Percentiles rank a stretch among this genome's conserved stretches.
Conservation (phyloP, 352 stramenopile species). For the Phytophthora litchii region DNA sequence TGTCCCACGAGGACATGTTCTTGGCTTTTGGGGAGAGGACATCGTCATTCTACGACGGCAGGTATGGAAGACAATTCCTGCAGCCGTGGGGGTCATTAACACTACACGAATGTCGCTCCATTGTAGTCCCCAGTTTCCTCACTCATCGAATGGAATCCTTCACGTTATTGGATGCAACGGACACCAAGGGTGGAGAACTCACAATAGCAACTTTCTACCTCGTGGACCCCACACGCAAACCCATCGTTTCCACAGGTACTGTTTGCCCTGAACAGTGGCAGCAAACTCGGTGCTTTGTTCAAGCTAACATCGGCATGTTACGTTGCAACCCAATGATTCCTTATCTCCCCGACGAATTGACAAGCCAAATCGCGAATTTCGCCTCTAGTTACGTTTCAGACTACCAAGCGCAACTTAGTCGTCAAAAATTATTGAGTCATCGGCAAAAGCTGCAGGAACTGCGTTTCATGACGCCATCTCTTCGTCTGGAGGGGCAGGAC, state of each 20-base stretch:
- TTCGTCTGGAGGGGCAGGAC: constrained; percentile 12
- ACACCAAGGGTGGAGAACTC: constrained; percentile 19
- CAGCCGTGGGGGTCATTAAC: constrained; percentile 19
- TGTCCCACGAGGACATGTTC: constrained; percentile 14
- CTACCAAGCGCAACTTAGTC: constrained; percentile 4
- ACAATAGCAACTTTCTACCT: constrained; percentile 23
- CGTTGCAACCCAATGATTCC: background rate
- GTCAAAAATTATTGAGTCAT: constrained; percentile 3
- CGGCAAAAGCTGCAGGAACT: constrained; percentile 17
- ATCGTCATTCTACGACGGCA: constrained; percentile 10
- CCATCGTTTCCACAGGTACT: constrained; percentile 15
- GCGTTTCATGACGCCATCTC: constrained; percentile 19
- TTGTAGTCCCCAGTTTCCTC: constrained; percentile 17
- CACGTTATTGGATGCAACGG: constrained; percentile 13
- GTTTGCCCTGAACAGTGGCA: constrained; percentile 18
- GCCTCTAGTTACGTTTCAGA: constrained; percentile 11
- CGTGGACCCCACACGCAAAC: constrained; percentile 8
- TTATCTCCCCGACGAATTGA: constrained; percentile 13
- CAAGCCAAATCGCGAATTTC: constrained; percentile 11
- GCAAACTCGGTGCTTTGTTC: constrained; percentile 20
- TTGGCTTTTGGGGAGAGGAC: constrained; percentile 24
- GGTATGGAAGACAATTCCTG: constrained; percentile 18
- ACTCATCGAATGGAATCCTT: constrained; percentile 19
- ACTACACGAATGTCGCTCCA: constrained; percentile 18
- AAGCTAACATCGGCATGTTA: constrained; percentile 22